Evolutionary conservation across 2,329 filamentous ascomycete species (phyloP).

Genomic region (Didymella glomerata): DNA sequence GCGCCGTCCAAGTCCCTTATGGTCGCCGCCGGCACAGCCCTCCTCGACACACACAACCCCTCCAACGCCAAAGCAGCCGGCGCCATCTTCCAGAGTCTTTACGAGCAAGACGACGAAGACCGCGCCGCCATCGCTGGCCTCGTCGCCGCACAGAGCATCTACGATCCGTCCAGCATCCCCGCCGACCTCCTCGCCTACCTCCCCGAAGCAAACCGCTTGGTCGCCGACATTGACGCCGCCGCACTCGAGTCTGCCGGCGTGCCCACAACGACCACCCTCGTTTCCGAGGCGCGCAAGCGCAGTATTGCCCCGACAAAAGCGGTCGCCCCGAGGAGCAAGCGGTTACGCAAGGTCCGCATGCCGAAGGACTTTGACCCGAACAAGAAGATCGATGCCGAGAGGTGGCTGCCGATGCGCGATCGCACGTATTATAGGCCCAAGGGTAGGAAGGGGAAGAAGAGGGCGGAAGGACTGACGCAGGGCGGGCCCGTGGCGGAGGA

Average conservation of each 20-base stretch:
- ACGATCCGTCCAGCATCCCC: slow-evolving; percentile 64
- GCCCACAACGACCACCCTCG: slow-evolving; percentile 55
- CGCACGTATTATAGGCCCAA: slow-evolving; percentile 88
- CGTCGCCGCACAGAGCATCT: slow-evolving; percentile 79
- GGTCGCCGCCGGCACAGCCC: slow-evolving; percentile 77
- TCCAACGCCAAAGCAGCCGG: slow-evolving; percentile 75
- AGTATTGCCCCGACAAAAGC: slow-evolving; percentile 48
- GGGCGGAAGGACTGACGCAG: slow-evolving; percentile 75
- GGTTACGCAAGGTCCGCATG: slow-evolving; percentile 66
- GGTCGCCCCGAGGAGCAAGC: slow-evolving; percentile 63
- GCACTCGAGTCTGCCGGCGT: slow-evolving; percentile 74
- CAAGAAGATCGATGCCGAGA: slow-evolving; percentile 86
- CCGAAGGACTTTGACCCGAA: slow-evolving; percentile 78
- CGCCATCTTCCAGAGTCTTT: slow-evolving; percentile 79
- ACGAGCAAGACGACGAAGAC: slow-evolving; percentile 71
- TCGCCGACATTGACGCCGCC: slow-evolving; percentile 67
- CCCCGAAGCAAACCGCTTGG: slow-evolving; percentile 69
- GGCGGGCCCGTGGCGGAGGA: slow-evolving; percentile 78
- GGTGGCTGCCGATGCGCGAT: slow-evolving; percentile 92
- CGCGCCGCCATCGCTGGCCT: slow-evolving; percentile 78
- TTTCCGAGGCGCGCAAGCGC: slow-evolving; percentile 50
- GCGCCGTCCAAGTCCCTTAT: slow-evolving; percentile 67
- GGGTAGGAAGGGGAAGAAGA: slow-evolving; percentile 90
- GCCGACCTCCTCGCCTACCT: slow-evolving; percentile 64
- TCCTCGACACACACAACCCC: slow-evolving; percentile 76